Base-by-base conservation (phyloP, 139 green algal species). In the Yamagishiella unicocca region DNA sequence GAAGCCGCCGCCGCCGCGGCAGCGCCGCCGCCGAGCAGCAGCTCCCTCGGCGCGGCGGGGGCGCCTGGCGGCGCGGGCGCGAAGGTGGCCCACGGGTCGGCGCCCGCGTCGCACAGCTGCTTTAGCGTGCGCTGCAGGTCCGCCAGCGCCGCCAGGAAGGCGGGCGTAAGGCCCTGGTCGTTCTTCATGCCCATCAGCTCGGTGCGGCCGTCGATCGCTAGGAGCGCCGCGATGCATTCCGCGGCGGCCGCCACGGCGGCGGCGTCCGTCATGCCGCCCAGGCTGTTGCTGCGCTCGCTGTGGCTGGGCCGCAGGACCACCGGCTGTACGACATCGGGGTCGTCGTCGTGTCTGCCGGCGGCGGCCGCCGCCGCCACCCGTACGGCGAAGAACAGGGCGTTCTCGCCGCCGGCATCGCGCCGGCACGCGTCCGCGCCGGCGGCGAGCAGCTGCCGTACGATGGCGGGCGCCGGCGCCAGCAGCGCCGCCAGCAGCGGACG, bases 401-500 rank as follows among this genome's bases (percentile, higher is more conserved):
- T 85, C 61, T 85, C 79, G 43, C 61, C 79, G 5, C 19, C 7
- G 29, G 40, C 61, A 25, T 75, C 61, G 29, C 40, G 29, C n/a
- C 40, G 40, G 19, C 79, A 33, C 31, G 61, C 29, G 38, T 85
- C 79, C 14, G 61, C 79, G 29, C 79, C 79, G 10, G 79, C 61
- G 55, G 29, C 42, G 19, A 85, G 40, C 40, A 85, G 61, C 43
- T 42, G 9, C n/a, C 29, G 29, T 46, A 61, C 79, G 1, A 75
- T 29, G 27, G 40, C 29, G 27, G 79, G 79, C 38, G 79, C 27
- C 19, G 79, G 79, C 31, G 79, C 79, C 25, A 31, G 61, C 21
- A 85, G 79, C 79, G 79, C 79, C 42, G 61, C 79, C 40, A 50
- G 61, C 61, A 85, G 40, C 21, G 79, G 79, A 58, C 54, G 29